Percentiles rank a stretch among this genome's conserved stretches.
Evolutionary conservation across 495 filamentous ascomycete genomes (phyloP).

Genomic region (Aspergillus asperescens): DNA sequence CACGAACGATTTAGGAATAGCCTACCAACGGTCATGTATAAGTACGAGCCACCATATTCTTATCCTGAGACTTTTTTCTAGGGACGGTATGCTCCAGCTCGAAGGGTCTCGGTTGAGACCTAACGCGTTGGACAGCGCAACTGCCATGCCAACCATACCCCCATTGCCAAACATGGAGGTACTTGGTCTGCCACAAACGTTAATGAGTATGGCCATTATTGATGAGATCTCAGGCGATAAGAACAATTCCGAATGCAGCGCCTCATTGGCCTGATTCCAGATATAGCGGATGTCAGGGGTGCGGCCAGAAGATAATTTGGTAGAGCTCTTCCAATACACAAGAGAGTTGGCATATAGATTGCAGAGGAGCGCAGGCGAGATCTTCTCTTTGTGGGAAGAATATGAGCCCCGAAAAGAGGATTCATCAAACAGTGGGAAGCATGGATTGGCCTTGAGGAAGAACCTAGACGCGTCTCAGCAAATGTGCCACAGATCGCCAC

Average conservation of each 20-base stretch:
- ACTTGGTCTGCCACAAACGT: conserved; percentile 32
- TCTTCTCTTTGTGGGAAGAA: conserved; percentile 18
- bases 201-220: conserved; percentile 29
- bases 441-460: conserved; percentile 31
- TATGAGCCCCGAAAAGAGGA: conserved; percentile 22
- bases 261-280: conserved; percentile 33
- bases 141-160: conserved; percentile 27
- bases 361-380: conserved; percentile 33
- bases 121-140: conserved; percentile 32
- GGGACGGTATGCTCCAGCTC: conserved; percentile 28
- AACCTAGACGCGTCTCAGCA: conserved; percentile 20
- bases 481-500: not conserved
- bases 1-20: not conserved
- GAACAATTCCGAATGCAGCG: conserved; percentile 31
- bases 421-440: conserved; percentile 39
- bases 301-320: conserved; percentile 14
- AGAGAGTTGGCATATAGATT: conserved; percentile 33
- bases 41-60: conserved; percentile 38
- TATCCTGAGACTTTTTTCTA: conserved; percentile 29
- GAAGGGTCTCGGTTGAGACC: conserved; percentile 34
- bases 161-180: conserved; percentile 37
- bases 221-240: conserved; percentile 33
- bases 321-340: conserved; percentile 27
- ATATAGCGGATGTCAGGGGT: conserved; percentile 31
- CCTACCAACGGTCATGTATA: conserved; percentile 38